A percentile compares a stretch with the other conserved stretches of the same genome.
Evolutionary conservation across 768 basidiomycete species (phyloP).

Genomic region (Fibroporia radiculosa): DNA sequence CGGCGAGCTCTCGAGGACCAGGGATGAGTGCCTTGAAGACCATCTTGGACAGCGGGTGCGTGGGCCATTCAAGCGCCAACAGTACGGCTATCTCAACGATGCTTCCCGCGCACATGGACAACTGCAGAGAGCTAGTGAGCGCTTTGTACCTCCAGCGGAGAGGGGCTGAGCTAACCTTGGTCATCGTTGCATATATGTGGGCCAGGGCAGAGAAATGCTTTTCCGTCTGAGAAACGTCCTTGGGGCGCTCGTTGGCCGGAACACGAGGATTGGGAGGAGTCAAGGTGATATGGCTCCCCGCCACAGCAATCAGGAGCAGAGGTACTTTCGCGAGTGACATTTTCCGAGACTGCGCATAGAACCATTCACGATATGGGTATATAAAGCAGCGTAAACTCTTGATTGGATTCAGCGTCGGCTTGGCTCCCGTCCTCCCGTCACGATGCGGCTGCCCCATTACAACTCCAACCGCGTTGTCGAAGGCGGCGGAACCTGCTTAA

Average conservation of each 20-base stretch:
- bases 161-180: not conserved
- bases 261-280: slow-evolving; percentile 1
- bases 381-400: not conserved
- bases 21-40: not conserved
- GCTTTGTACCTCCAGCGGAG: not conserved
- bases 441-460: not conserved
- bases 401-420: not conserved
- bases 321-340: slow-evolving; percentile 4
- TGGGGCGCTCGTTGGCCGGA: not conserved
- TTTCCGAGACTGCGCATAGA: no score
- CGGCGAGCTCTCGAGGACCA: not conserved
- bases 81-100: not conserved
- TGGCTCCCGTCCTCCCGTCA: not conserved
- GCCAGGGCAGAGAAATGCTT: not conserved
- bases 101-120: not conserved
- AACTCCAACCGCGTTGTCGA: not conserved
- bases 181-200: no score
- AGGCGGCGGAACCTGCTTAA: not conserved
- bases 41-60: not conserved
- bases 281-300: not conserved
- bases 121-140: not conserved
- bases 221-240: not conserved
- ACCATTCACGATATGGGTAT: no score
- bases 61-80: not conserved
- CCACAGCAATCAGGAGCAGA: not conserved